phyloP scores from a whole-genome alignment of 1,139 yeast species.

The Hanseniaspora sp. region DNA sequence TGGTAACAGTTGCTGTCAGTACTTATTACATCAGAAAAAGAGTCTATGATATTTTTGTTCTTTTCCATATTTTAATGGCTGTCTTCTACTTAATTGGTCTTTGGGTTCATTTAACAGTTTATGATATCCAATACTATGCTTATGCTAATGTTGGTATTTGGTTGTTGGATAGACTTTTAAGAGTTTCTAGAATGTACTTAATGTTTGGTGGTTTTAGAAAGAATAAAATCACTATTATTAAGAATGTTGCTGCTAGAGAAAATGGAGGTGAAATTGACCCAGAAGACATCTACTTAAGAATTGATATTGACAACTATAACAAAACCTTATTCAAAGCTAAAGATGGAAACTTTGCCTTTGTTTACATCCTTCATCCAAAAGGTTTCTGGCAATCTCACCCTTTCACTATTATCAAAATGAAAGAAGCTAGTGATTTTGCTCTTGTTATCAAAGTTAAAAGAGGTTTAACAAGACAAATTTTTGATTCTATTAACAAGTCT shows the following conservation, averaged over 20 bases:
- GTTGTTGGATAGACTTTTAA: conserved; percentile 46
- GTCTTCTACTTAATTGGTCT: conserved; percentile 45
- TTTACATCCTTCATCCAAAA: conserved; percentile 23
- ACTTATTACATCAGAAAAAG: conserved; percentile 40
- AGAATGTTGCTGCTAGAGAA: conserved; percentile 36
- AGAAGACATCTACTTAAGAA: conserved; percentile 29
- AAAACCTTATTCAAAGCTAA: conserved; percentile 16
- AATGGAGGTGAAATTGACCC: neutral
- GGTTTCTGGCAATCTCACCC: conserved; percentile 69
- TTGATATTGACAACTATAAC: conserved; percentile 15
- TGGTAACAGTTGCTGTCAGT: conserved; percentile 39
- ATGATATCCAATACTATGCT: conserved; percentile 39
- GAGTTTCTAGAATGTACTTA: conserved; percentile 38
- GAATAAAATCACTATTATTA: conserved; percentile 41
- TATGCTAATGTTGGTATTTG: conserved; percentile 53
- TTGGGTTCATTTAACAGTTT: conserved; percentile 45
- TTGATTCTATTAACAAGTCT: conserved; percentile 22
- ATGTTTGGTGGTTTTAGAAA: conserved; percentile 39
- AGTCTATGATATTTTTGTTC: conserved; percentile 54
- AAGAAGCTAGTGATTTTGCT: conserved; percentile 31
- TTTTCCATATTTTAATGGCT: conserved; percentile 49
- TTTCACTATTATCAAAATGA: conserved; percentile 41
- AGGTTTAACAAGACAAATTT: conserved; percentile 36
- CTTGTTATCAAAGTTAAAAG: conserved; percentile 38
- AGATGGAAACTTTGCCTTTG: conserved; percentile 27